Evolutionary conservation across 176 grass and related monocot genomes (phyloP).

Genomic region (Raddia guianensis): DNA sequence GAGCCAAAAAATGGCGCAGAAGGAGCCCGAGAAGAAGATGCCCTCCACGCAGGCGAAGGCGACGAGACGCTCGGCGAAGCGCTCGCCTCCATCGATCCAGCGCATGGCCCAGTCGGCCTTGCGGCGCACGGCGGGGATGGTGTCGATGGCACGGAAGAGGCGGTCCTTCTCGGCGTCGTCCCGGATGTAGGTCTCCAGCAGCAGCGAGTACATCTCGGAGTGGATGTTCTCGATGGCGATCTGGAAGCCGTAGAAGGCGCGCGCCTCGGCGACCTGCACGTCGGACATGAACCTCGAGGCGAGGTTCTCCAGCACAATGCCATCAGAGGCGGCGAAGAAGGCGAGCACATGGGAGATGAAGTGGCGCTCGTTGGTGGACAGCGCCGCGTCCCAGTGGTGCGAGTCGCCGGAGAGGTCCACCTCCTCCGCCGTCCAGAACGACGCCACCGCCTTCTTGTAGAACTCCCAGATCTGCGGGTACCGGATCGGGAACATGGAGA

Average conservation of each 20-base stretch:
- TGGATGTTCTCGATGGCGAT: conserved; percentile 99
- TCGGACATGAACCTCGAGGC: conserved; percentile 85
- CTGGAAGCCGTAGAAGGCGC: conserved; percentile 94
- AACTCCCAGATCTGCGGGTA: conserved; percentile 82
- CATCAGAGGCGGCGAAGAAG: conserved; percentile 92
- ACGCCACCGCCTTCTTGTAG: conserved; percentile 89
- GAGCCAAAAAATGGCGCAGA: conserved; percentile 97
- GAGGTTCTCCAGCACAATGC: conserved; percentile 96
- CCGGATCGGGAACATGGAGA: conserved; percentile 80
- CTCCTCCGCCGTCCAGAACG: conserved; percentile 90
- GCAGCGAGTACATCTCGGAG: conserved; percentile 91
- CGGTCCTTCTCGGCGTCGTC: conserved; percentile 68
- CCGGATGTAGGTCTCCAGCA: conserved; percentile 85
- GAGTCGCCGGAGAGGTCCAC: conserved; percentile 70
- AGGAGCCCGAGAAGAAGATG: conserved; percentile 96
- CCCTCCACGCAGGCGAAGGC: conserved; percentile 90
- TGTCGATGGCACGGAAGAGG: conserved; percentile 85
- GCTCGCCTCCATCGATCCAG: conserved; percentile 75
- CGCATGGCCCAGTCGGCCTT: conserved; percentile 87
- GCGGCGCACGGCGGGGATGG: conserved; percentile 60
- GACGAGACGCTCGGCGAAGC: conserved; percentile 79
- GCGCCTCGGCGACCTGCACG: conserved; percentile 80
- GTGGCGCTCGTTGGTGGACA: conserved; percentile 71
- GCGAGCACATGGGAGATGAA: conserved; percentile 96
- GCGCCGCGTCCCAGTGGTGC: conserved; percentile 63